A percentile compares a stretch with the other conserved stretches of the same genome.
Conservation (phyloP, 768 basidiomycete genomes). For the Phylloporus sp. region DNA sequence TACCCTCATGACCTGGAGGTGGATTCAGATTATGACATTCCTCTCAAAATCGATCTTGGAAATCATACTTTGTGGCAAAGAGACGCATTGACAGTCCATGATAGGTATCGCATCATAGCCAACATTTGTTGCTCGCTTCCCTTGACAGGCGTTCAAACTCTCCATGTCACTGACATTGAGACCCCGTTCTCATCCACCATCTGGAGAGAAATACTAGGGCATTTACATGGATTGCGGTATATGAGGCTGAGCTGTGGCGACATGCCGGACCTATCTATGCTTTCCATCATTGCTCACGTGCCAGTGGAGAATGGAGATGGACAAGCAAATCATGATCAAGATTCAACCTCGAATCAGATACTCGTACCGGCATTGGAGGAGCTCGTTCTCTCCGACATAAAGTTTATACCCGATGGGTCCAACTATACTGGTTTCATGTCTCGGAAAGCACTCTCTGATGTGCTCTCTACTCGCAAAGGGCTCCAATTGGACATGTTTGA, state of each 20-base stretch:
- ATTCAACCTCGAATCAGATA: too few relatives aligned
- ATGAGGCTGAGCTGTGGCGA: neutral
- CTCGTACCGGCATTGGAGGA: too few relatives aligned
- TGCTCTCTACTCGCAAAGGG: too few relatives aligned
- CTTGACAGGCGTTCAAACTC: neutral
- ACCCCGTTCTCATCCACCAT: neutral
- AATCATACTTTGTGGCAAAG: too few relatives aligned
- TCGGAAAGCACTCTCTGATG: neutral
- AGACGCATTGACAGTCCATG: neutral
- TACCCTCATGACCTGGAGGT: neutral
- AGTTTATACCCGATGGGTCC: neutral
- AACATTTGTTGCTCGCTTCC: neutral
- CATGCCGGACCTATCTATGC: neutral
- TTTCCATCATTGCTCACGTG: neutral
- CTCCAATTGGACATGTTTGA: neutral
- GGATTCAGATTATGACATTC: neutral
- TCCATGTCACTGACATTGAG: neutral
- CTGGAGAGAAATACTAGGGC: neutral
- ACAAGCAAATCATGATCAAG: too few relatives aligned
- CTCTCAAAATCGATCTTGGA: neutral
- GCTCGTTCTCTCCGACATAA: neutral
- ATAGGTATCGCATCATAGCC: neutral
- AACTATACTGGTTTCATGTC: neutral
- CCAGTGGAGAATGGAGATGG: too few relatives aligned
- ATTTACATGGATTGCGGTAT: neutral